Percentiles rank a stretch among this genome's conserved stretches.
phyloP scores from a whole-genome alignment of 768 basidiomycete genomes.

The Baorangia bicolor region DNA sequence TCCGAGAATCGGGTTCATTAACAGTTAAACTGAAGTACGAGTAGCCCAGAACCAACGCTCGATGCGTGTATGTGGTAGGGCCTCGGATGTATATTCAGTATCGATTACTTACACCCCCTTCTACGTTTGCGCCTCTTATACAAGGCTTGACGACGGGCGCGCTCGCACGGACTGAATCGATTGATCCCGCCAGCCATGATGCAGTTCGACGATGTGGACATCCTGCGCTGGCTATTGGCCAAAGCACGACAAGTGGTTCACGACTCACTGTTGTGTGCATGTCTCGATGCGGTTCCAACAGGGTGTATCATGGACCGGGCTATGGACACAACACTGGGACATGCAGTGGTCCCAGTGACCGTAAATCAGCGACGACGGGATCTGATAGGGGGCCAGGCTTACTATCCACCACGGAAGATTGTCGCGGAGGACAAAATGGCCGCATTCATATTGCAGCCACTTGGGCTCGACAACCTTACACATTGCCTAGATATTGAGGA shows the following conservation, averaged over 20 bases:
- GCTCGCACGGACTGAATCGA: slow-evolving; percentile 3
- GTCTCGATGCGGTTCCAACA: slow-evolving; percentile 1
- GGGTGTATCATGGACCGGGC: slow-evolving; percentile 1
- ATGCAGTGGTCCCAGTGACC: not conserved
- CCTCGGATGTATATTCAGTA: not conserved
- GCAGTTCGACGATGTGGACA: not conserved
- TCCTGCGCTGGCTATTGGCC: not conserved
- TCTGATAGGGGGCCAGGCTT: not conserved
- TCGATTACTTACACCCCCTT: not conserved
- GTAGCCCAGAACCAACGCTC: not conserved
- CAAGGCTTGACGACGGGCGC: not conserved
- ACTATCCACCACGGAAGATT: slow-evolving; percentile 11
- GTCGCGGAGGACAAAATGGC: not conserved
- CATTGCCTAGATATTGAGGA: not conserved
- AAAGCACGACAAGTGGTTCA: not conserved
- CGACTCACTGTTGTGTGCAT: not conserved
- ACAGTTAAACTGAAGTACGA: not conserved
- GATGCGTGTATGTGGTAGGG: not conserved
- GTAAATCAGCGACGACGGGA: not conserved
- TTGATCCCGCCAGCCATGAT: not conserved
- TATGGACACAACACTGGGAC: not conserved
- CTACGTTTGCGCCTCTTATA: not conserved
- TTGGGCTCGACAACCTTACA: slow-evolving; percentile 4
- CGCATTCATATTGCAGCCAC: slow-evolving; percentile 8
- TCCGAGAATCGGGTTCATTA: not conserved